phyloP scores from a whole-genome alignment of 2,329 filamentous ascomycete species.

The Endocalyx cinctus region DNA sequence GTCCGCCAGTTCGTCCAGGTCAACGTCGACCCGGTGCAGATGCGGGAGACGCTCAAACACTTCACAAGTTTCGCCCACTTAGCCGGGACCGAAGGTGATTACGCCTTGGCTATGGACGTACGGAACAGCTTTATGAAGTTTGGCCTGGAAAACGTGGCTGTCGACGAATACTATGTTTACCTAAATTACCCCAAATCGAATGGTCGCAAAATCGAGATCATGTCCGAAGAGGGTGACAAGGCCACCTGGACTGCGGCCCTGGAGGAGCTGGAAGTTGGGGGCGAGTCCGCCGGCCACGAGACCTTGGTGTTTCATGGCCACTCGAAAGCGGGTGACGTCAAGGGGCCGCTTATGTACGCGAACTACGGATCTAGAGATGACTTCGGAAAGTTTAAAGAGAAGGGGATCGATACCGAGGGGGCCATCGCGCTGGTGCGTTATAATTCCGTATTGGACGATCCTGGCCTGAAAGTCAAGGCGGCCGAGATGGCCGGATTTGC shows the following conservation, averaged over 20 bases:
- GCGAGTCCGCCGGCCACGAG: constrained; percentile 59
- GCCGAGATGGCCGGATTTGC: constrained; percentile 81
- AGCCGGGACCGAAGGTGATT: constrained; percentile 91
- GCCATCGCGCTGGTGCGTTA: constrained; percentile 82
- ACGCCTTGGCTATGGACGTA: constrained; percentile 78
- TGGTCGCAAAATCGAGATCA: constrained; percentile 76
- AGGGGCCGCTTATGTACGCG: constrained; percentile 81
- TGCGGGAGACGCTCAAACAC: constrained; percentile 69
- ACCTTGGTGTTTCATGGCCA: constrained; percentile 83
- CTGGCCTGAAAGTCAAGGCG: constrained; percentile 80
- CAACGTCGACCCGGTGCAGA: constrained; percentile 63
- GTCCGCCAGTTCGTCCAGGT: constrained; percentile 71
- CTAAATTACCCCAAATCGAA: constrained; percentile 81
- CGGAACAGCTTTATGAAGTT: constrained; percentile 69
- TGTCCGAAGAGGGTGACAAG: constrained; percentile 59
- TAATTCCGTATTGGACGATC: constrained; percentile 67
- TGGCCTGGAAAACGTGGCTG: constrained; percentile 67
- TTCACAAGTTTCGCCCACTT: constrained; percentile 84
- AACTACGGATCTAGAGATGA: constrained; percentile 87
- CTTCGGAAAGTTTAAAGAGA: constrained; percentile 67
- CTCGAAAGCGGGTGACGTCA: constrained; percentile 81
- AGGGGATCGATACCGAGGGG: constrained; percentile 68
- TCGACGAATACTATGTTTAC: constrained; percentile 83
- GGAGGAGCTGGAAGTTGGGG: constrained; percentile 72
- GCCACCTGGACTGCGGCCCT: constrained; percentile 73